Percentiles rank a stretch among this genome's conserved stretches.
Evolutionary conservation across 192 early-diverging fungal genomes (phyloP).

Genomic region (Chytriomyces sp.): DNA sequence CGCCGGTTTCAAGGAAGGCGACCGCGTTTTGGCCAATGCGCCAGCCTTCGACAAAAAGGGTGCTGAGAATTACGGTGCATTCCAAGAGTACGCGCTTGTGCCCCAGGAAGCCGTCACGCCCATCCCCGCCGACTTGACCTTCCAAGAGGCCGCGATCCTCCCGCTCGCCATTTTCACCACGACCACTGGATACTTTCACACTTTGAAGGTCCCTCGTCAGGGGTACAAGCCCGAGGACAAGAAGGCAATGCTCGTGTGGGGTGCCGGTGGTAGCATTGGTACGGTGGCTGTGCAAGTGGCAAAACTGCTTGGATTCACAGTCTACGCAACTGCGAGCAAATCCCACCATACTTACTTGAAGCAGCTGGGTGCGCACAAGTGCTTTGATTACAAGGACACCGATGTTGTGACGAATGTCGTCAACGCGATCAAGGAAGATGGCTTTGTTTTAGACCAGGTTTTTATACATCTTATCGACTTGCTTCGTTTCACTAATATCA

Average conservation of each 20-base stretch:
- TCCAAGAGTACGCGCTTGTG: conserved; percentile 18
- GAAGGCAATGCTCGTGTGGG: conserved; percentile 20
- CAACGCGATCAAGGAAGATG: conserved; percentile 5
- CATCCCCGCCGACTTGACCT: conserved; percentile 10
- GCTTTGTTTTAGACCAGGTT: background rate
- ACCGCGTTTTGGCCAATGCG: conserved; percentile 17
- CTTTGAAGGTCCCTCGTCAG: background rate
- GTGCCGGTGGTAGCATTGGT: conserved; percentile 20
- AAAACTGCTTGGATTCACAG: conserved; percentile 2
- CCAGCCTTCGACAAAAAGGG: conserved; percentile 12
- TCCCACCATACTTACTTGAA: conserved; percentile 10
- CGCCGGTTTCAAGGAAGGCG: conserved; percentile 7
- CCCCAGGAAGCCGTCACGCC: background rate
- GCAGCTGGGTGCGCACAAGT: conserved; percentile 7
- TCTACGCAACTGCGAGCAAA: conserved; percentile 23
- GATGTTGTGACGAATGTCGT: conserved; percentile 15
- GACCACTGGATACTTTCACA: background rate
- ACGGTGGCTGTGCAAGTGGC: conserved; percentile 9
- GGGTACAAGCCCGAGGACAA: background rate
- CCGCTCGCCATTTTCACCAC: conserved; percentile 19
- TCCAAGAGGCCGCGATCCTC: conserved; percentile 11
- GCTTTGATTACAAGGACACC: conserved; percentile 24
- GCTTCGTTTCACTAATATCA: too few species aligned
- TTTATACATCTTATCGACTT: too few species aligned
- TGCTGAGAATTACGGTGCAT: conserved; percentile 7